Evolutionary conservation across 805 yeast genomes (phyloP), one percentile per base, ranked within the genome.

Genomic region (Blastobotrys peoriensis): DNA sequence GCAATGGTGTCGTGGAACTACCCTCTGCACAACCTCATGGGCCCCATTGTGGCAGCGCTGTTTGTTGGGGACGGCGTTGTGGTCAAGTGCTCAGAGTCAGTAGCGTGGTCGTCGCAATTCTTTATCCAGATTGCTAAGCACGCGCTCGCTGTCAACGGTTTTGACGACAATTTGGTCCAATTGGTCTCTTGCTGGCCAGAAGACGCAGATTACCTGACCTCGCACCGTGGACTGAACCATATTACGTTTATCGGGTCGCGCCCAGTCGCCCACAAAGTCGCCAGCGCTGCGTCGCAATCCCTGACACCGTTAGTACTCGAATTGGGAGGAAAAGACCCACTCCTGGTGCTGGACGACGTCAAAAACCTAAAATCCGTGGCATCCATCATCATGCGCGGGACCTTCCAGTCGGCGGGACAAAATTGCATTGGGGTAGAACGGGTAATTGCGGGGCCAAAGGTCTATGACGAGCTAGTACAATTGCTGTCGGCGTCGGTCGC

Each of bases 371-470:
- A 58, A 34, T 19, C 46, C n/a, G 67, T 83, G 35, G 81, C 95
- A 0, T 86, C 96, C 13, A 79, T 88, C 20, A 74, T 93, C 33
- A 75, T 93, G 83, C 75, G 99, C 59, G 99, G 98, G 28, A 83
- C 96, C 0, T 93, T 91, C 69, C 99, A 93, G 67, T 84, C 95
- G 43, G 85, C 96, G 0, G 99, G 99, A 9, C 99, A 93, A 66
- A 93, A 93, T 62, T 93, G 99, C 68, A 93, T 93, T 58, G 98
- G 99, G 33, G 85, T 93, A 44, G 99, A 93, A 67, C 74, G 98
- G 46, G 94, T 93, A 4, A 82, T 93, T 50, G 87, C 89, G 30
- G 72, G 86, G 37, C 84, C 83, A 3, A 68, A 69, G 35, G 76
- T 79, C 21, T 89, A 93, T 64, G 81, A 78, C 18, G 57, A 65